A percentile compares a stretch with the other conserved stretches of the same genome.
These are phyloP conservation scores for Colletotrichum phormii DNA, from an alignment of 2,329 filamentous ascomycete species.

Conservation along the genomic window DNA sequence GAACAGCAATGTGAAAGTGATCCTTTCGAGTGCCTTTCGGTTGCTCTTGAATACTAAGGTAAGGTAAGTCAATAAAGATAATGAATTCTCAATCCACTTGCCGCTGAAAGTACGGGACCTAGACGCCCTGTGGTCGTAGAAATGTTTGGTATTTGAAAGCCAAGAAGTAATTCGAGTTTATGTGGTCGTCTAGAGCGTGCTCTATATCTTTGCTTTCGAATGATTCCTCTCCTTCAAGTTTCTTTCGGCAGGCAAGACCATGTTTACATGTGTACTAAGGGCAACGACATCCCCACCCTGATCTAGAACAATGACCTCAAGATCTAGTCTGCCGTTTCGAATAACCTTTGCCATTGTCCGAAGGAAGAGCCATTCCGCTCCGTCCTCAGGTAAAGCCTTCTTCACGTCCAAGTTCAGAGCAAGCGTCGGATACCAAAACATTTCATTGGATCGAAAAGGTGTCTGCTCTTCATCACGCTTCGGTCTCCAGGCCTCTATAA, in stretches of 20 bases:
- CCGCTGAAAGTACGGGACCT: no score
- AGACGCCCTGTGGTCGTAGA: no score
- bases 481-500: slow-evolving; percentile 65
- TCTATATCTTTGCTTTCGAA: slow-evolving; percentile 10
- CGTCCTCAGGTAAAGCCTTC: slow-evolving; percentile 73
- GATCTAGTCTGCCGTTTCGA: slow-evolving; percentile 78
- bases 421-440: slow-evolving; percentile 82
- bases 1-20: no score
- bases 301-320: slow-evolving; percentile 77
- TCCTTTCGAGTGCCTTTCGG: no score
- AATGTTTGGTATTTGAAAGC: no score
- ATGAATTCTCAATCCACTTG: no score
- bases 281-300: slow-evolving; percentile 44
- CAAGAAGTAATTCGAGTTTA: neutral
- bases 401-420: slow-evolving; percentile 82
- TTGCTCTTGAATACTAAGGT: no score
- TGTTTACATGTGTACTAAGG: slow-evolving; percentile 38
- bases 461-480: slow-evolving; percentile 43
- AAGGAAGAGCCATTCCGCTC: slow-evolving; percentile 79
- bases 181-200: neutral
- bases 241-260: slow-evolving; percentile 37
- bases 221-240: slow-evolving; percentile 35
- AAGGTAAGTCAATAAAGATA: no score
- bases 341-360: slow-evolving; percentile 75
- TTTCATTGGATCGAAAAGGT: slow-evolving; percentile 47